Evolutionary conservation across 2,329 filamentous ascomycete species (phyloP), one percentile per base, ranked within the genome.

Genomic region (Aspergillus japonicus): DNA sequence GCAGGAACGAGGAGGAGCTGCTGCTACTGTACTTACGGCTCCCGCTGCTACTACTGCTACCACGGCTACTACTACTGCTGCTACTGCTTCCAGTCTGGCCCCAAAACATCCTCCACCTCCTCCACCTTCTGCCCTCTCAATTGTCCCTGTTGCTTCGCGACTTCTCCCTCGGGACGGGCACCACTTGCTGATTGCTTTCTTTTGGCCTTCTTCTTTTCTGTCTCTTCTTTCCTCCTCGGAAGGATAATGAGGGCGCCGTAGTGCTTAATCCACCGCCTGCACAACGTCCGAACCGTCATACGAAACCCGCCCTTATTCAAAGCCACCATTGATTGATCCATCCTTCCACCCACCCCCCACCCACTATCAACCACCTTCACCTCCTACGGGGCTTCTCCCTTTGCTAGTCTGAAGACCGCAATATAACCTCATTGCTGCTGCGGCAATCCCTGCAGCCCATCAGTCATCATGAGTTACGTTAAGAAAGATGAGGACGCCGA

Each of bases 401-500:
- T 59, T 58, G 47, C 29, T 42, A 42, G 29, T 57, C 59, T 54
- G 60, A 56, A 64, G 61, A 64, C 50, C 53, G 55, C 56, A 31
- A 53, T 58, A 61, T 56, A 58, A 51, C 50, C 50, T 16, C 8
- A 53, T 51, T 51, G 42, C 55, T 62, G 67, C 69, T 71, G 70
- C 69, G 68, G 67, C 68, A 65, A 68, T 69, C 63, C 62, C 68
- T 67, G 71, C 68, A 68, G 68, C 66, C 65, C 64, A 64, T 63
- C 75, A 35, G 33, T 12, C 33, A 77, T 62, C 24, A 96, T 96
- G 93, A 95, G 90, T 81, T 96, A 95, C 86, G 89, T 94, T 83
- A 99, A 99, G 83, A 98, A 96, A 85, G 94, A 99, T 80, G 95
- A 98, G 85, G 95, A 99, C 83, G 91, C 89, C 75, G 94, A 97